Percentiles rank a stretch among this genome's conserved stretches.
These are phyloP conservation scores for Exophiala sideris DNA, from an alignment of 2,329 filamentous ascomycete species.

Conservation along the genomic window DNA sequence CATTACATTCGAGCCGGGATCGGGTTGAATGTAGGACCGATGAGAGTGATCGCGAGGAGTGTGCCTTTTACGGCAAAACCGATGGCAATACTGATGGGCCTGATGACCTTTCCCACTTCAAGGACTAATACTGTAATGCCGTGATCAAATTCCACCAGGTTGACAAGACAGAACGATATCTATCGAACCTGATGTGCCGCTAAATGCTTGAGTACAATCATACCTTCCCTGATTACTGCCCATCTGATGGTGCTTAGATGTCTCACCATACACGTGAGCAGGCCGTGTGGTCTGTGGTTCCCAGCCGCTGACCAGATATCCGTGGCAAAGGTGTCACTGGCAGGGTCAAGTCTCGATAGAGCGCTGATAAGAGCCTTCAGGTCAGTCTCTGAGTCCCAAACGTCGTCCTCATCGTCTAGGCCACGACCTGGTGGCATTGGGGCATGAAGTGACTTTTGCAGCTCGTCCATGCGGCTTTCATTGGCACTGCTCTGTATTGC, in stretches of 20 bases:
- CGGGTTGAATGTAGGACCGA: too few species aligned
- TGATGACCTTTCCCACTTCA: too few species aligned
- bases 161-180: too few species aligned
- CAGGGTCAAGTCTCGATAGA: background rate
- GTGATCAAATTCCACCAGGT: too few species aligned
- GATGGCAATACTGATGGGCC: too few species aligned
- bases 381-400: background rate
- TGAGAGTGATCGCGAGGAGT: too few species aligned
- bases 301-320: background rate
- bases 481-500: constrained; percentile 42
- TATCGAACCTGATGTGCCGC: background rate
- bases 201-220: background rate
- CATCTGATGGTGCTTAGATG: constrained; percentile 4
- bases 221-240: constrained; percentile 3
- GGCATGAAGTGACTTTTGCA: background rate
- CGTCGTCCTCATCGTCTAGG: background rate
- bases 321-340: background rate
- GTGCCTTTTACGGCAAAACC: too few species aligned
- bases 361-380: background rate
- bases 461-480: background rate
- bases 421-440: background rate
- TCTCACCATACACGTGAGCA: constrained; percentile 2
- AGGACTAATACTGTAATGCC: too few species aligned
- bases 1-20: too few species aligned
- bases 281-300: background rate